A percentile compares a stretch with the other conserved stretches of the same genome.
Evolutionary conservation across 768 basidiomycete genomes (phyloP).

Genomic region (Tricholoma flavovirens): DNA sequence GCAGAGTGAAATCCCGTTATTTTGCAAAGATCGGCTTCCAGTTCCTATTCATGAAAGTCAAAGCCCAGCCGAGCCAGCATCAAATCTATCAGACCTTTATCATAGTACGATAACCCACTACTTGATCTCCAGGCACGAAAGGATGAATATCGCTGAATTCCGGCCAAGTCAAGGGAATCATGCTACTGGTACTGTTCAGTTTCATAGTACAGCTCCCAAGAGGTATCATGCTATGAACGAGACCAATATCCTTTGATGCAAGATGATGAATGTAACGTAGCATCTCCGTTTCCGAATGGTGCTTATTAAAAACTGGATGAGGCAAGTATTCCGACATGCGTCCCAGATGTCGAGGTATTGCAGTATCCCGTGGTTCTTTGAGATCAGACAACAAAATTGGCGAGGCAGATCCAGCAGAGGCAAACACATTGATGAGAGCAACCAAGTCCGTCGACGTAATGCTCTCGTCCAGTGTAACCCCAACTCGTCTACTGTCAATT

Average conservation of each 20-base stretch:
- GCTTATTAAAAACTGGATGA: constrained; percentile 91
- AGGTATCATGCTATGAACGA: constrained; percentile 95
- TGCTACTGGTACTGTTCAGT: constrained; percentile 95
- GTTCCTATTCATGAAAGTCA: constrained; percentile 47
- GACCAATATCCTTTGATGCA: constrained; percentile 89
- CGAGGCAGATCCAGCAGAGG: constrained; percentile 51
- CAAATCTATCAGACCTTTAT: constrained; percentile 50
- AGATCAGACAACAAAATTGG: constrained; percentile 43
- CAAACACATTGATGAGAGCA: constrained; percentile 76
- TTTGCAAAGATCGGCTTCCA: constrained; percentile 84
- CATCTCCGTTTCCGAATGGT: constrained; percentile 99
- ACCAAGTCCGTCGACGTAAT: constrained; percentile 71
- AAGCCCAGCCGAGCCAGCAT: background rate
- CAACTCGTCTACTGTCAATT: constrained; percentile 70
- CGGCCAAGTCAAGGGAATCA: constrained; percentile 94
- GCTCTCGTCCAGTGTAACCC: constrained; percentile 91
- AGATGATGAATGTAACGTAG: constrained; percentile 93
- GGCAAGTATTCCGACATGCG: constrained; percentile 70
- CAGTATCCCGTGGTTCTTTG: constrained; percentile 34
- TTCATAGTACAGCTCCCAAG: constrained; percentile 98
- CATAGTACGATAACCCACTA: constrained; percentile 76
- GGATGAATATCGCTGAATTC: constrained; percentile 90
- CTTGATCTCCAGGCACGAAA: constrained; percentile 87
- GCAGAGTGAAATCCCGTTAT: constrained; percentile 97
- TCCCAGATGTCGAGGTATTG: constrained; percentile 49